phyloP scores from a whole-genome alignment of 164 flowering plant species.

The Vitis rotundifolia region DNA sequence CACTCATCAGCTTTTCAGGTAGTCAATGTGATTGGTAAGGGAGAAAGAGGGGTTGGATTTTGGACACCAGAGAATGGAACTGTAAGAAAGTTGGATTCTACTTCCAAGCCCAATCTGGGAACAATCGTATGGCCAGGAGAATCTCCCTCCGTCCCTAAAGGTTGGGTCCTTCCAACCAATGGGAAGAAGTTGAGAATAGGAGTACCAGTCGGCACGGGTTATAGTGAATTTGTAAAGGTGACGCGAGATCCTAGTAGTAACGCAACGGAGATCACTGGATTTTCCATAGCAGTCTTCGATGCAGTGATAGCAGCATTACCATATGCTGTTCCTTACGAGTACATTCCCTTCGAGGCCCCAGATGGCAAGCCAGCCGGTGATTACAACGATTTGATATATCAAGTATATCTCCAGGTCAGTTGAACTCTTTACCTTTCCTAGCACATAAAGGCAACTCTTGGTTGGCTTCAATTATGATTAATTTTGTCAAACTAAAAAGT shows the following conservation, averaged over 20 bases:
- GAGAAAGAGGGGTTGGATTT: conserved; percentile 28
- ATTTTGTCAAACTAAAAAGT: too few relatives aligned
- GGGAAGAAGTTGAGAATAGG: conserved; percentile 34
- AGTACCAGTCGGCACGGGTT: conserved; percentile 35
- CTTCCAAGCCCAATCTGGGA: neutral
- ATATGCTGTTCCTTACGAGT: conserved; percentile 5
- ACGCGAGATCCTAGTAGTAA: conserved; percentile 3
- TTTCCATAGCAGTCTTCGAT: conserved; percentile 33
- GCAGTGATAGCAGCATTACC: conserved; percentile 18
- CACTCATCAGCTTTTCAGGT: conserved; percentile 26
- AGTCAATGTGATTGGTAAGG: conserved; percentile 33
- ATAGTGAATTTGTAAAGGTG: conserved; percentile 29
- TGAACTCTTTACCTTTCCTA: too few relatives aligned
- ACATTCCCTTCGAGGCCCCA: neutral
- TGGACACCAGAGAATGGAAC: conserved; percentile 34
- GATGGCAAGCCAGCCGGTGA: conserved; percentile 1
- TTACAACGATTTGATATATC: conserved; percentile 10
- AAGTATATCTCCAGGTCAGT: conserved; percentile 1
- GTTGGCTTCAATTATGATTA: too few relatives aligned
- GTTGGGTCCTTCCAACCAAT: conserved; percentile 30
- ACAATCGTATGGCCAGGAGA: conserved; percentile 45
- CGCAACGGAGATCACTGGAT: conserved; percentile 21
- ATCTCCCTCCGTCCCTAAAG: conserved; percentile 20
- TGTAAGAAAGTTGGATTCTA: neutral
- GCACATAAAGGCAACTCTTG: too few relatives aligned